Evolutionary conservation across 1,284 basidiomycete species (phyloP), one percentile per base, ranked within the genome.

Genomic region (Ceratobasidium sp.): DNA sequence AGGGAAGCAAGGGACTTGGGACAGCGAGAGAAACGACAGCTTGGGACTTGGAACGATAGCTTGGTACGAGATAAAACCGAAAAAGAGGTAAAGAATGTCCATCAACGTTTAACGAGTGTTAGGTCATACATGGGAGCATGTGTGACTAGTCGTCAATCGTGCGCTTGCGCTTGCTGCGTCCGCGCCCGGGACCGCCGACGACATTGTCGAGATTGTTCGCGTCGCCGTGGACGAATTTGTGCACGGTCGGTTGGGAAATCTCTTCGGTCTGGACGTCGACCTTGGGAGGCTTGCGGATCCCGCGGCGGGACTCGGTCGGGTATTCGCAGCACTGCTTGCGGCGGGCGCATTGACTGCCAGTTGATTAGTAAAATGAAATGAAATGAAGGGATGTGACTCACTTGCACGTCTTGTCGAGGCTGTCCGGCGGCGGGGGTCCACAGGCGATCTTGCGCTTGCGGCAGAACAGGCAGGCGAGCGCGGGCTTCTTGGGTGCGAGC

Each of bases 281-380:
- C 38, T 68, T 68, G 32, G 22, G 50, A 13, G 53, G 8, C 31
- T 72, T 70, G 65, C 71, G 69, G 42, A 70, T 52, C 8, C 87
- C 86, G 17, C 87, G 80, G 47, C 85, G 79, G 69, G 84, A 86
- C 75, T 87, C 85, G 6, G 79, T 76, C 2, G 87, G 87, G 71
- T 86, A 88, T 72, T 84, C 84, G 75, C 87, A 88, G 65, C 79
- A 81, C 50, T 87, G 80, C 31, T 82, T 81, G 27, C 86, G 83
- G 47, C 85, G 80, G 62, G 82, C 81, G 74, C 87, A 88, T 79
- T 88, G 87, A 75, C 87, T 88, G 75, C 54, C 71, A 25, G n/a
- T n/a, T n/a, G 25, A 42, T 22, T 42, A n/a, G 45, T 15, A 45
- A 56, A 12, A 13, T 5, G 49, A 38, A 17, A 17, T n/a, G 43